Base-by-base conservation (phyloP, 345 rosid species). In the Leavenworthia alabamica region DNA sequence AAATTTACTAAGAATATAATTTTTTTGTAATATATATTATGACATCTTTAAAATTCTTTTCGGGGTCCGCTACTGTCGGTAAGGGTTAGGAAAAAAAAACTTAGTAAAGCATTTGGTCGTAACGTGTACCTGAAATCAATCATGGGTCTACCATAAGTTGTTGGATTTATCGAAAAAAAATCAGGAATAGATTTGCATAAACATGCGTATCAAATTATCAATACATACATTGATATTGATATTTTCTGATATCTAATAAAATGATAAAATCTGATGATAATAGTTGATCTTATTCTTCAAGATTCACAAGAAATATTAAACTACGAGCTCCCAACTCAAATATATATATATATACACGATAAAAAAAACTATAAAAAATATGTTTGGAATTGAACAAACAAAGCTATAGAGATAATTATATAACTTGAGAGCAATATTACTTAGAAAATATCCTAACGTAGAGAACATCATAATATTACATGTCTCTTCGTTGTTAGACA, bases 91-190 rank as follows among this genome's bases (percentile, higher is more conserved):
- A 31, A 40, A 51, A 24, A 28, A 12, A 68, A 28, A 5, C 20
- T 67, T 50, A n/a, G 28, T 14, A 37, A 47, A 47, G 33, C 24
- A 66, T 47, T 28, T 28, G 43, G 64, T 57, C 58, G 20, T 39
- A 57, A 49, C 51, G 33, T 46, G 53, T 22, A 41, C 60, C 66
- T 59, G 62, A 50, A 59, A 59, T 26, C 46, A 50, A 47, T 59
- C 53, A 68, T 68, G 44, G 24, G 22, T 32, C 11, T 31, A 12
- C 10, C 24, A 36, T 26, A 26, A 5, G 19, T 28, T 20, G 3
- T 15, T 45, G 28, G 8, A 29, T 23, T 66, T 55, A 9, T 33
- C 2, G 0, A 4, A 36, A 32, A 32, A 32, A 3, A 35, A 1
- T 35, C 40, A n/a, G 15, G 3, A 2, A 14, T 4, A 54, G n/a